Evolutionary conservation across 345 rosid species (phyloP), one percentile per base, ranked within the genome.

Genomic region (Trapa incisa): DNA sequence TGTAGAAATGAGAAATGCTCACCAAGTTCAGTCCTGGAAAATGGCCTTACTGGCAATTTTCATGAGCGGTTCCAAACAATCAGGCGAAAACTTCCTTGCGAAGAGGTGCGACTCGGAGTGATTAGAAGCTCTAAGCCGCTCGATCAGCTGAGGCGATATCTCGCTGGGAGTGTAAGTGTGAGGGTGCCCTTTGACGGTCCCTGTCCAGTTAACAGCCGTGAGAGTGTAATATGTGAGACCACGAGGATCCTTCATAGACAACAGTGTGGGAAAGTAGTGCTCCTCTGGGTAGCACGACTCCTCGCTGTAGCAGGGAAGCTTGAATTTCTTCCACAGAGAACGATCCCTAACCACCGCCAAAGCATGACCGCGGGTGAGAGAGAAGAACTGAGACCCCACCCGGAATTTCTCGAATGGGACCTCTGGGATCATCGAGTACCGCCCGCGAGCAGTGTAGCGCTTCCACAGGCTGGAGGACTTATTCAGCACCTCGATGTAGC

Each of bases 201-300:
- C 96, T 0, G 96, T 94, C 99, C 97, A 94, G 78, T 94, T 91
- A 3, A 94, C 99, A 64, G 80, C 80, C 0, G 97, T 91, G 6
- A 94, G 67, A 0, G 96, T 84, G 69, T 94, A 88, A 11, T 72
- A 83, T 4, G 96, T 88, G 53, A 81, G 73, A 11, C 90, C 96
- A 5, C 75, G 72, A 0, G 92, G 89, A 78, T 90, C 97, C 75
- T 67, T 74, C 99, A 91, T 88, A 53, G 88, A 86, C 75, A 94
- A 68, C 67, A 94, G 47, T 12, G 99, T 94, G 11, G 99, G 96
- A 52, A 94, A 94, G 71, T 94, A 94, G 77, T 94, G 99, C 84
- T 94, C 99, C 68, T 94, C 99, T 0, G 99, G 99, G 78, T 85
- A 94, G 71, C 99, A 91, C 65, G 87, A 89, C 16, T 84, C 88